Conservation (phyloP, 345 rosid species). For the Salix exigua region DNA sequence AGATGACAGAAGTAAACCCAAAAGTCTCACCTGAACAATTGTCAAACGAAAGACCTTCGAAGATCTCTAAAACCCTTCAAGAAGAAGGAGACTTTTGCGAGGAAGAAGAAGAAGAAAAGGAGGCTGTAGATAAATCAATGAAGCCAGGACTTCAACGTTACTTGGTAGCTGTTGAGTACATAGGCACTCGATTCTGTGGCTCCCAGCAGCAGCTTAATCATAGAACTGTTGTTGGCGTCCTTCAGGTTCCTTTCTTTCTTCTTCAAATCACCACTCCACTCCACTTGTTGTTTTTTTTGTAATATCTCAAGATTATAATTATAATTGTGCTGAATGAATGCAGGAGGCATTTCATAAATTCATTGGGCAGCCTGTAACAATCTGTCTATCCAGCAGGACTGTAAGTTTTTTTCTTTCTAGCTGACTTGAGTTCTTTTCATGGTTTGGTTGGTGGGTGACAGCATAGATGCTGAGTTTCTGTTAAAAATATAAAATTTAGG, state of each 20-base stretch:
- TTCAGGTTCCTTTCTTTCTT: slow-evolving; percentile 46
- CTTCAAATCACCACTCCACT: neutral
- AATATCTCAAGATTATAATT: neutral
- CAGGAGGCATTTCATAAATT: slow-evolving; percentile 86
- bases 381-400: slow-evolving; percentile 78
- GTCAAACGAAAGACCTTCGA: slow-evolving; percentile 34
- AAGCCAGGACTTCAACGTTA: slow-evolving; percentile 65
- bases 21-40: slow-evolving; percentile 33
- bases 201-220: slow-evolving; percentile 68
- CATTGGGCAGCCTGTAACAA: slow-evolving; percentile 77
- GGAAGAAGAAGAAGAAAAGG: slow-evolving; percentile 26
- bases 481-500: slow-evolving; percentile 38
- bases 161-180: slow-evolving; percentile 75
- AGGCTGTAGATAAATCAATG: slow-evolving; percentile 36
- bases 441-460: neutral
- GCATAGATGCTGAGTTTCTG: slow-evolving; percentile 3
- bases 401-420: slow-evolving; percentile 35
- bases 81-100: slow-evolving; percentile 30
- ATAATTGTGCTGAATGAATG: slow-evolving; percentile 2
- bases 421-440: no score
- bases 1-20: slow-evolving; percentile 39
- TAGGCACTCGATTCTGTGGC: slow-evolving; percentile 83
- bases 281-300: neutral
- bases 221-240: slow-evolving; percentile 79
- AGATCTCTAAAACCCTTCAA: slow-evolving; percentile 45